These are phyloP conservation scores for Aspergillus persii DNA, from an alignment of 2,329 filamentous ascomycete species.

Conservation along the genomic window DNA sequence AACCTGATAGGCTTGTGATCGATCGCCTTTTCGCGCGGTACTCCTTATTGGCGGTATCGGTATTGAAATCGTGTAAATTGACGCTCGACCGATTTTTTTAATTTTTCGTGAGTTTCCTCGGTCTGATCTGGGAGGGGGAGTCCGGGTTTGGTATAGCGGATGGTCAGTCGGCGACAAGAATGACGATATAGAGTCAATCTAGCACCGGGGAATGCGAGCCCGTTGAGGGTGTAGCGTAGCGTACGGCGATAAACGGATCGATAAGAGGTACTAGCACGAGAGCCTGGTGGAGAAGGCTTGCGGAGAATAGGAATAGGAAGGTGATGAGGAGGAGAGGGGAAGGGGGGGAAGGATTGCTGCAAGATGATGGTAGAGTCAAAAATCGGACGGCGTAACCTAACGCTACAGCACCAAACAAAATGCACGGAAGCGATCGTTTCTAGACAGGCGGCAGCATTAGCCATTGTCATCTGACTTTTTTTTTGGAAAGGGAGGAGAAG, in stretches of 20 bases:
- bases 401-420: slow-evolving; percentile 6
- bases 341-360: slow-evolving; percentile 4
- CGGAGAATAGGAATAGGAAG: slow-evolving; percentile 9
- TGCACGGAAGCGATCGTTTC: slow-evolving; percentile 14
- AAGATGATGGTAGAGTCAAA: slow-evolving; percentile 11
- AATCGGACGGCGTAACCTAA: slow-evolving; percentile 9
- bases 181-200: slow-evolving; percentile 6
- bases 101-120: background rate
- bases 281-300: slow-evolving; percentile 12
- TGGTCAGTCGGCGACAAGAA: slow-evolving; percentile 3
- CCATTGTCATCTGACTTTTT: slow-evolving; percentile 18
- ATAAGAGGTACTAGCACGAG: background rate
- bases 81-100: background rate
- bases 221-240: background rate
- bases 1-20: slow-evolving; percentile 24
- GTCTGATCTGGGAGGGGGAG: background rate
- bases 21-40: slow-evolving; percentile 3
- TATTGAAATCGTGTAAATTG: background rate
- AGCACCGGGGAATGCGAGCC: slow-evolving; percentile 13
- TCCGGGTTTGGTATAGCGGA: background rate
- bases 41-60: background rate
- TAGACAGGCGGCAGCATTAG: slow-evolving; percentile 19
- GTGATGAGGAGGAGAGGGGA: background rate
- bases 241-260: background rate
- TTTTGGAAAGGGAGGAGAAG: background rate